Evolutionary conservation across 225 moss, liverwort and hornwort genomes (phyloP), one percentile per base, ranked within the genome.

Genomic region (Marchantia polymorpha): DNA sequence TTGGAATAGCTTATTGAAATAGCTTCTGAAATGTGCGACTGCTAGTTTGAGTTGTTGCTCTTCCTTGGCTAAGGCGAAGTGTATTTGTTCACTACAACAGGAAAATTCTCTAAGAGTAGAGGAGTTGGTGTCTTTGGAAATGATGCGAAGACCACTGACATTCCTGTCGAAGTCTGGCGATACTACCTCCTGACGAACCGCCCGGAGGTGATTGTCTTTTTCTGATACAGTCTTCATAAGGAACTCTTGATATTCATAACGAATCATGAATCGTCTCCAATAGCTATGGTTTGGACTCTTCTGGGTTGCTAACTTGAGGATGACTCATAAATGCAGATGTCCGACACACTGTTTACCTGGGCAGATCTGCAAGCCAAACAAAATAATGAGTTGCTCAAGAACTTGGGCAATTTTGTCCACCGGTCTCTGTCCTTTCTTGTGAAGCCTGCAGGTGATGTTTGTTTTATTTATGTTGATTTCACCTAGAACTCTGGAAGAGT

Each of bases 81-180:
- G 61, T 22, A 5, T 0, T n/a, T 61, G n/a, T 7, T 58, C 11
- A 51, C 0, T 10, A 52, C 27, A 69, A 55, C 88, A 90, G 96
- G 96, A 50, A 97, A 97, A 76, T 97, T 97, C 59, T 97, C 94
- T 2, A 97, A 97, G 78, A 97, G 97, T 84, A 92, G 97, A 80
- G 97, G 97, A 65, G 90, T 97, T 8, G 97, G 97, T 66, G 92
- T 97, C 20, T 94, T 97, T 56, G 97, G 97, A 64, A 97, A 93
- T 76, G 97, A 97, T 64, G 97, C 88, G 59, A 94, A 93, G 80
- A 87, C 80, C 51, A 97, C 97, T 49, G 93, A 75, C 22, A 87
- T 94, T 80, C 92, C 94, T 0, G 94, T 93, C 7, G 94, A 97
- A 89, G 94, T 94, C 69, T 97, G 94, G 94, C 89, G 97, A 82